Conservation (phyloP, 345 rosid species). For the Lumnitzera littorea region DNA sequence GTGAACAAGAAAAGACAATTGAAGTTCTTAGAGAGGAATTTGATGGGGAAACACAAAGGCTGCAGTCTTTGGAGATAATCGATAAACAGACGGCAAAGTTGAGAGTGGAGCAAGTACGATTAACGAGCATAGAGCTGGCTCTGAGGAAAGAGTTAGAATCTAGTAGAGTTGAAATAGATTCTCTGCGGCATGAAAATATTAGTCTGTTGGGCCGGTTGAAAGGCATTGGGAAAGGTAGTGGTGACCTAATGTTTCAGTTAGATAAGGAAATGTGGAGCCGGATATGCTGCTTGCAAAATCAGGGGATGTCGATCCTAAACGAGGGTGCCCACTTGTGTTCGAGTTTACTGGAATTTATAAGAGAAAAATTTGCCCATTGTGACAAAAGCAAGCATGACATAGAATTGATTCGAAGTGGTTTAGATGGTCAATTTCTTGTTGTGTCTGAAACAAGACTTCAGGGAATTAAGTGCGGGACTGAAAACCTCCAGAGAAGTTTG, state of each 20-base stretch:
- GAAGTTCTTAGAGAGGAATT: slow-evolving; percentile 63
- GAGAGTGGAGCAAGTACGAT: slow-evolving; percentile 80
- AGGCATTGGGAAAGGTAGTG: slow-evolving; percentile 41
- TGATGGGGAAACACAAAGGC: slow-evolving; percentile 34
- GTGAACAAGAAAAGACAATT: slow-evolving; percentile 79
- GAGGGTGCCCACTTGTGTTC: slow-evolving; percentile 52
- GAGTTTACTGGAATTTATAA: slow-evolving; percentile 57
- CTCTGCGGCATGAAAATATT: slow-evolving; percentile 87
- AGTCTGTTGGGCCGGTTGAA: slow-evolving; percentile 65
- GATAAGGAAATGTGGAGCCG: slow-evolving; percentile 67
- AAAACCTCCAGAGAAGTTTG: slow-evolving; percentile 72
- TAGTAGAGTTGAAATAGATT: slow-evolving; percentile 51
- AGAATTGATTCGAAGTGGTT: slow-evolving; percentile 25
- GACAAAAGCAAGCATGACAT: slow-evolving; percentile 34
- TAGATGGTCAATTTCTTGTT: slow-evolving; percentile 60
- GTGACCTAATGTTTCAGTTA: slow-evolving; percentile 50
- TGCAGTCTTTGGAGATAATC: slow-evolving; percentile 31
- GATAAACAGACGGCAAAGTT: slow-evolving; percentile 43
- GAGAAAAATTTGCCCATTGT: slow-evolving; percentile 41
- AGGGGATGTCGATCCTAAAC: slow-evolving; percentile 60
- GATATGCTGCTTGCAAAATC: slow-evolving; percentile 61
- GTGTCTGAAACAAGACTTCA: slow-evolving; percentile 69
- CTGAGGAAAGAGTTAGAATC: slow-evolving; percentile 72
- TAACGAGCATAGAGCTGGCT: slow-evolving; percentile 72
- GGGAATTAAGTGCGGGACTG: slow-evolving; percentile 59